A percentile compares a stretch with the other conserved stretches of the same genome.
These are phyloP conservation scores for Vigna hirtella DNA, from an alignment of 306 rosid species.

Conservation along the genomic window DNA sequence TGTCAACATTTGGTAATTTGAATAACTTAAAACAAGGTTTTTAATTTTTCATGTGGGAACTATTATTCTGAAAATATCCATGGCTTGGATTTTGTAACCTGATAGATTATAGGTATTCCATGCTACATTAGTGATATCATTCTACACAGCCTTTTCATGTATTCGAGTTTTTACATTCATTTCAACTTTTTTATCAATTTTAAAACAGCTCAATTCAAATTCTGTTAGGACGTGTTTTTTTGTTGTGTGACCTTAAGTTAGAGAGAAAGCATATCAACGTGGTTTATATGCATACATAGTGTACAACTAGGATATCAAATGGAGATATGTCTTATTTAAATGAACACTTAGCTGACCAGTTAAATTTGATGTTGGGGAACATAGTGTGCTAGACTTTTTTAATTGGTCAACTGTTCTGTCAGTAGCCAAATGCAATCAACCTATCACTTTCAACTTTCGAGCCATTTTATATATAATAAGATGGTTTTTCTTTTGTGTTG, in stretches of 20 bases:
- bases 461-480: constrained; percentile 32
- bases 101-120: background rate
- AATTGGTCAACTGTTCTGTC: background rate
- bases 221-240: background rate
- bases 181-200: background rate
- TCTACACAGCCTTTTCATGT: constrained; percentile 2
- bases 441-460: constrained; percentile 44
- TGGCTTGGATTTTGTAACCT: background rate
- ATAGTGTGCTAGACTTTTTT: background rate
- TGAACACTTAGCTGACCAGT: constrained; percentile 6
- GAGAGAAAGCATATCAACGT: background rate
- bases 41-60: constrained; percentile 9
- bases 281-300: constrained; percentile 9
- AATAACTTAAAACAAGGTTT: background rate
- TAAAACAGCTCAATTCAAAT: background rate
- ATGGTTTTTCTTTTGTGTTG: constrained; percentile 42
- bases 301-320: constrained; percentile 21
- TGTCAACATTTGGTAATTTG: constrained; percentile 7
- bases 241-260: constrained; percentile 16
- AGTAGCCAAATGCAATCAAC: constrained; percentile 15
- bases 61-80: constrained; percentile 3
- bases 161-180: constrained; percentile 1
- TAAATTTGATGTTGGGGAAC: constrained; percentile 13
- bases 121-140: background rate
- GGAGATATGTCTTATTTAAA: constrained; percentile 19